Percentiles rank a stretch among this genome's conserved stretches.
Conservation (phyloP, 1,284 basidiomycete genomes). For the Dichomitus squalens region DNA sequence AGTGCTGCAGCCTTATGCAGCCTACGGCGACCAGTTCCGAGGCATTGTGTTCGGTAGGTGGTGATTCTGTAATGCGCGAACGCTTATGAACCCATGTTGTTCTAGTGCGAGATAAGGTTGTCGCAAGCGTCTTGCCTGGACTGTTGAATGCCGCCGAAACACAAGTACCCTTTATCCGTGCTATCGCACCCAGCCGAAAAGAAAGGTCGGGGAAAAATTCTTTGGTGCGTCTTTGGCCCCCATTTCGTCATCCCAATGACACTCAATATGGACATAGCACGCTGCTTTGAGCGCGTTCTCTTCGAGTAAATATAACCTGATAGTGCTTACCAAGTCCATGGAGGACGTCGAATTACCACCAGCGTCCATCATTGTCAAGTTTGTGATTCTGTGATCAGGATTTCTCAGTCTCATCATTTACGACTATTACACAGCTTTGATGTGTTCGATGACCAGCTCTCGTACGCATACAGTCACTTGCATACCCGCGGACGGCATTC, state of each 20-base stretch:
- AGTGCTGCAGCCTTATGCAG: constrained; percentile 53
- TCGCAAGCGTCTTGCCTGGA: constrained; percentile 50
- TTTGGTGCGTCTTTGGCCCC: background rate
- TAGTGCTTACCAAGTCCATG: constrained; percentile 57
- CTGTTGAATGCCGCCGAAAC: constrained; percentile 38
- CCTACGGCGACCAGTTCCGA: constrained; percentile 57
- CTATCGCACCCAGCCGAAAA: constrained; percentile 21
- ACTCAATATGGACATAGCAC: constrained; percentile 37
- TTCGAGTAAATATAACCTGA: constrained; percentile 58
- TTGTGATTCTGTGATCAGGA: constrained; percentile 21
- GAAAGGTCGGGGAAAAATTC: background rate
- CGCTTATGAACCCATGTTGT: background rate
- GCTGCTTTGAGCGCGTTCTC: constrained; percentile 47
- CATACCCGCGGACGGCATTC: constrained; percentile 49
- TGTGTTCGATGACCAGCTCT: constrained; percentile 59
- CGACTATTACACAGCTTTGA: constrained; percentile 51
- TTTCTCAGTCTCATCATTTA: background rate
- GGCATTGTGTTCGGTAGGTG: constrained; percentile 63
- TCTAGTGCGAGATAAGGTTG: constrained; percentile 46
- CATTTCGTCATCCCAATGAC: background rate
- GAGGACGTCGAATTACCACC: constrained; percentile 62
- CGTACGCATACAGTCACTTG: constrained; percentile 47
- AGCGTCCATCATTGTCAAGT: constrained; percentile 62
- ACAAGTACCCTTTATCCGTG: constrained; percentile 29
- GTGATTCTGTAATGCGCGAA: background rate